A percentile compares a stretch with the other conserved stretches of the same genome.
phyloP scores from a whole-genome alignment of 139 green algal genomes.

The Coelastrella sp. region DNA sequence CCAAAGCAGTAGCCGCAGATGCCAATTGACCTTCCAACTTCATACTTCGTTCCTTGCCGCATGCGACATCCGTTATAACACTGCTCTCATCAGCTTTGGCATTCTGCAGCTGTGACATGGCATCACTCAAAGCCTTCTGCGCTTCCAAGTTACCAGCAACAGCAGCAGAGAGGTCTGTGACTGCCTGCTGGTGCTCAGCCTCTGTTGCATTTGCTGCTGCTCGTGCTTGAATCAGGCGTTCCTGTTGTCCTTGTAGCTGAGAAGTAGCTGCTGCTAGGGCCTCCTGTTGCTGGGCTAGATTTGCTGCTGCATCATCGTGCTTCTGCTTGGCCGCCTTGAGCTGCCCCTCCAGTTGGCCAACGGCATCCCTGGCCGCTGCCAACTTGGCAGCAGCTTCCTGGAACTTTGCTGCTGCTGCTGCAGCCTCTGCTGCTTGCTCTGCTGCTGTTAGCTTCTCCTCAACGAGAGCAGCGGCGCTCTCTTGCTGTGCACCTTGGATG shows the following conservation, averaged over 20 bases:
- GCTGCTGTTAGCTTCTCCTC: constrained; percentile 14
- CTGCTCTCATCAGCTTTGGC: constrained; percentile 20
- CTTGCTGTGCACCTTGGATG: constrained; percentile 16
- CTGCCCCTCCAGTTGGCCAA: constrained; percentile 16
- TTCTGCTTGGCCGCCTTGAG: background rate
- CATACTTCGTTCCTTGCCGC: background rate
- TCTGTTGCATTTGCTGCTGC: constrained; percentile 26
- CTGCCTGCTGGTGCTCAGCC: background rate
- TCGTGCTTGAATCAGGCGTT: background rate
- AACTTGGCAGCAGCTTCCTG: background rate
- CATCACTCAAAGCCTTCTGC: background rate
- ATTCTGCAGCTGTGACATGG: constrained; percentile 36
- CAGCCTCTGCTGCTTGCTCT: constrained; percentile 17
- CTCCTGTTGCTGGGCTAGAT: constrained; percentile 17
- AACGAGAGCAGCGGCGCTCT: background rate
- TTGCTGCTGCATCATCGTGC: background rate
- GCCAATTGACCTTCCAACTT: constrained; percentile 12
- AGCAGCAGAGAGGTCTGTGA: background rate
- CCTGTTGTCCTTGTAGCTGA: constrained; percentile 16
- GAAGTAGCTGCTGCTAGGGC: background rate
- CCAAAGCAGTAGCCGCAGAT: background rate
- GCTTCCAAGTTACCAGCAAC: constrained; percentile 11
- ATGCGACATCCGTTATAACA: background rate
- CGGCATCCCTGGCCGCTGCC: background rate
- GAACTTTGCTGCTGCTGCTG: constrained; percentile 12